Base-by-base conservation (phyloP, 1,284 basidiomycete species). In the Ceratobasidium sp. region DNA sequence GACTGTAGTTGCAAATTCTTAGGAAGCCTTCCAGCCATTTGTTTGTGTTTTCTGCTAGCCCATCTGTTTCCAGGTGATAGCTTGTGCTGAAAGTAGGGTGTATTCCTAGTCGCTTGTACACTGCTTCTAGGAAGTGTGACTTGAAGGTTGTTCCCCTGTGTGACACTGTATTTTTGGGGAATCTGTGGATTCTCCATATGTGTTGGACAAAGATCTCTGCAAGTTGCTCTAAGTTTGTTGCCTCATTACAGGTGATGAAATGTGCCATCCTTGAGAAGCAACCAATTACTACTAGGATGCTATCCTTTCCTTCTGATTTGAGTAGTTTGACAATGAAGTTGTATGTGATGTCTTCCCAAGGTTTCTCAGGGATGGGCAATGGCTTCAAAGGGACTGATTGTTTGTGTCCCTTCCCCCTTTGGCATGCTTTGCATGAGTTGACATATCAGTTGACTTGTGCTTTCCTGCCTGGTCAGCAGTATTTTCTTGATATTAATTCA, bases 41-140 rank as follows among this genome's bases (percentile, higher is more conserved):
- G 29, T 71, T 71, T 15, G 40, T 40, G 12, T 55, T 57, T 43
- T 71, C 55, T 0, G 65, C 42, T 38, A 60, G 65, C n/a, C 65
- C 65, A 54, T 71, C 55, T 4, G 73, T 72, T 49, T 76, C 68
- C 0, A 73, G 75, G 52, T 74, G 73, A 38, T 72, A 74, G 17
- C 73, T 71, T 0, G 73, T 74, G 1, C 73, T 74, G 45, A 71
- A 70, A 49, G 34, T 70, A 45, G 34, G 74, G 35, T 68, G 67
- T 67, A 71, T 71, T 34, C 56, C 53, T 15, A 62, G 62, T 1
- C 12, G 6, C 17, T 22, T 49, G 56, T 55, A 47, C 22, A 76
- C 55, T 32, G 54, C 53, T 35, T 42, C 17, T 72, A 73, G 74
- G 69, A 75, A 74, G 15, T 60, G 60, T 1, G 68, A 70, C 35